phyloP scores from a whole-genome alignment of 129 eudicot species.

The Mikania micrantha region DNA sequence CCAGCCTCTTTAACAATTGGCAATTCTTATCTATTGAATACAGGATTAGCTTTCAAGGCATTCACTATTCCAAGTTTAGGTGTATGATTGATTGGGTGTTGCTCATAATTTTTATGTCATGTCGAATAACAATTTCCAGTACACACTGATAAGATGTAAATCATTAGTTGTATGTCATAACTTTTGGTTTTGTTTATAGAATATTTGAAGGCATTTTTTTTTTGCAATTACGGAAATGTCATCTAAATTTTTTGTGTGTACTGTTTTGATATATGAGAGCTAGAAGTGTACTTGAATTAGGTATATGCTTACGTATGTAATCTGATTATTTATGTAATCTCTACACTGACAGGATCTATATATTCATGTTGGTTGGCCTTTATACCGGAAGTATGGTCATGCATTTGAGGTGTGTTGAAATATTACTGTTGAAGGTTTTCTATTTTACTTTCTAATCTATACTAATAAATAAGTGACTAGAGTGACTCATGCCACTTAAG shows the following conservation, averaged over 20 bases:
- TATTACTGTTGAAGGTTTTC: neutral
- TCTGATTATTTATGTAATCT: conserved; percentile 11
- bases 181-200: neutral
- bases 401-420: conserved; percentile 74
- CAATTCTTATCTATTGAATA: neutral
- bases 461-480: too few species aligned
- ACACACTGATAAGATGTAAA: neutral
- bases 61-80: neutral
- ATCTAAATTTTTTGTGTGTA: neutral
- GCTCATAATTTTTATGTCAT: neutral
- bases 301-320: neutral
- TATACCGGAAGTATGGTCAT: conserved; percentile 86
- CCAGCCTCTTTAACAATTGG: too few species aligned
- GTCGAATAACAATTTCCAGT: neutral
- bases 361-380: conserved; percentile 89
- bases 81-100: neutral
- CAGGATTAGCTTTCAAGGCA: neutral
- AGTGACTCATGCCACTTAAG: too few species aligned
- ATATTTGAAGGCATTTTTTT: neutral
- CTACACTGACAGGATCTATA: conserved; percentile 63
- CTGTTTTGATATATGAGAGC: neutral
- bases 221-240: neutral
- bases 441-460: neutral
- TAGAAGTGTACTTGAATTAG: neutral
- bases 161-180: neutral